These are phyloP conservation scores for Mycena haematopus DNA, from an alignment of 768 basidiomycete species.

Conservation along the genomic window DNA sequence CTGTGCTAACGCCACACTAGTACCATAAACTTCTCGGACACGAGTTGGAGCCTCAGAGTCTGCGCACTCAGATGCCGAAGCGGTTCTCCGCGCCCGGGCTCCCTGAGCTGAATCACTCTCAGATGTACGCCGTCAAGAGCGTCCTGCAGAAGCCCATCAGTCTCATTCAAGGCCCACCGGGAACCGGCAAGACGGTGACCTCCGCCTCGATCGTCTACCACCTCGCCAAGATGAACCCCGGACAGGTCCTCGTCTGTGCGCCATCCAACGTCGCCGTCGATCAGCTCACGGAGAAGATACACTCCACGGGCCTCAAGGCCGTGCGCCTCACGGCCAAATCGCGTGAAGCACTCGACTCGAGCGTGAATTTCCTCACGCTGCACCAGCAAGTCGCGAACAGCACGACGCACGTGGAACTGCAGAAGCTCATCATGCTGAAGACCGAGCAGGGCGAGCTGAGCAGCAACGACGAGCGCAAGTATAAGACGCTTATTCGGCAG, in stretches of 20 bases:
- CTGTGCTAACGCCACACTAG: conserved; percentile 45
- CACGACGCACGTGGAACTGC: conserved; percentile 94
- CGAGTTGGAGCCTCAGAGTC: conserved; percentile 92
- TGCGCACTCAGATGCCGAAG: conserved; percentile 94
- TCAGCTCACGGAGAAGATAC: conserved; percentile 98
- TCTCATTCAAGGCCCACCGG: conserved; percentile 97
- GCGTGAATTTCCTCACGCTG: conserved; percentile 89
- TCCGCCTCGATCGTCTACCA: conserved; percentile 99
- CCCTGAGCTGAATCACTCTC: conserved; percentile 98
- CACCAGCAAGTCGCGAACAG: conserved; percentile 98
- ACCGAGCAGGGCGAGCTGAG: conserved; percentile 97
- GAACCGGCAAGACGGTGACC: conserved; percentile 98
- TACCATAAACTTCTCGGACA: conserved; percentile 99
- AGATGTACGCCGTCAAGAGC: conserved; percentile 99
- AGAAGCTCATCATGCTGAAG: conserved; percentile 97
- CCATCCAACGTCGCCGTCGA: conserved; percentile 99
- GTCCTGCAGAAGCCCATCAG: conserved; percentile 98
- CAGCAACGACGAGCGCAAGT: conserved; percentile 96
- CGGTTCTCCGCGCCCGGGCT: conserved; percentile 96
- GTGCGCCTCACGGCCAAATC: conserved; percentile 98
- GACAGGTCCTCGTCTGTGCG: conserved; percentile 98
- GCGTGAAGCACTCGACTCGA: conserved; percentile 97
- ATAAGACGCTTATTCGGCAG: conserved; percentile 92
- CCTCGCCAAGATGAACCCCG: conserved; percentile 99
- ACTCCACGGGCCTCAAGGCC: conserved; percentile 97